Conservation (phyloP, 129 eudicot species). For the Silybum marianum region DNA sequence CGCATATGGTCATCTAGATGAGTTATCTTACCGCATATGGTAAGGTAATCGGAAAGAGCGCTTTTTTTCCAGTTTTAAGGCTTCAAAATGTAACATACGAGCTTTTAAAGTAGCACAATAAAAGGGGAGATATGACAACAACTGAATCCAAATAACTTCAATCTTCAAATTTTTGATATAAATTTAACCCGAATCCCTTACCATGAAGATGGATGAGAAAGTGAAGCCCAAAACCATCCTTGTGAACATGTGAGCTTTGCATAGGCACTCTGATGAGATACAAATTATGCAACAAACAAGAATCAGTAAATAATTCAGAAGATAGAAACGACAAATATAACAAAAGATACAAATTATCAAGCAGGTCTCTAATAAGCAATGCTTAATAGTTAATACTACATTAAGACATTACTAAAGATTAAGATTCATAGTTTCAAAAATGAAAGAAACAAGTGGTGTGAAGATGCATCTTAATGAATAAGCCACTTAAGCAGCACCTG, state of each 20-base stretch:
- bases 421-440: neutral
- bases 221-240: slow-evolving; percentile 93
- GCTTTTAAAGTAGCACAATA: neutral
- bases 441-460: neutral
- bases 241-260: slow-evolving; percentile 78
- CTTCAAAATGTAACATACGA: neutral
- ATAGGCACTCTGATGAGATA: slow-evolving; percentile 51
- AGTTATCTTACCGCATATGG: neutral
- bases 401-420: neutral
- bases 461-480: neutral
- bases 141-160: neutral
- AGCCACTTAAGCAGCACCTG: slow-evolving; percentile 48
- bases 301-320: slow-evolving; percentile 11
- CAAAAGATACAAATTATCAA: neutral
- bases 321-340: neutral
- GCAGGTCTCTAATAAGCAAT: neutral
- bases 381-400: too few relatives aligned
- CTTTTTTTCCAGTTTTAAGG: neutral
- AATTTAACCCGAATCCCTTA: slow-evolving; percentile 21
- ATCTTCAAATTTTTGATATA: slow-evolving; percentile 6
- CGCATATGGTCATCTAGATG: neutral
- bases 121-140: neutral
- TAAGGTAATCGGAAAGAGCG: neutral
- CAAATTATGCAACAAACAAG: slow-evolving; percentile 11
- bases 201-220: slow-evolving; percentile 75